Percentiles rank a stretch among this genome's conserved stretches.
phyloP scores from a whole-genome alignment of 495 filamentous ascomycete species.

The Paragyromitra xinjiangensis region DNA sequence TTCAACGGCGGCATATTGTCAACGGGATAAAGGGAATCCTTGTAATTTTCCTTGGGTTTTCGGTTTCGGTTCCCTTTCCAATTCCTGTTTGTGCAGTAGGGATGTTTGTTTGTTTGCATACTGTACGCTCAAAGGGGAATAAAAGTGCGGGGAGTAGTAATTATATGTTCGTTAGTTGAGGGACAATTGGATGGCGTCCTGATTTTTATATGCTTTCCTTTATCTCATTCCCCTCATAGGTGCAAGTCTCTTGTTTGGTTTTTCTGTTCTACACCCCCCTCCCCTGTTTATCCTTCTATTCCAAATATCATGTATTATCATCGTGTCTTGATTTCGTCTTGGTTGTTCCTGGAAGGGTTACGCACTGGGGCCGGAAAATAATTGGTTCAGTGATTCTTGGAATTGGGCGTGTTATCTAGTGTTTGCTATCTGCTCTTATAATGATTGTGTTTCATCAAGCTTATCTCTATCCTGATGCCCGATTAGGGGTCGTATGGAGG shows the following conservation, averaged over 20 bases:
- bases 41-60: slow-evolving; percentile 36
- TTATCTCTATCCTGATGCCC: not conserved
- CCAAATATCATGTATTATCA: slow-evolving; percentile 42
- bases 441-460: not conserved
- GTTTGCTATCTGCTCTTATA: not conserved
- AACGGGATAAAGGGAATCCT: slow-evolving; percentile 25
- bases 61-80: slow-evolving; percentile 16
- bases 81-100: slow-evolving; percentile 44
- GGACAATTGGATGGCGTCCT: slow-evolving; percentile 47
- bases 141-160: slow-evolving; percentile 47
- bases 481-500: not conserved
- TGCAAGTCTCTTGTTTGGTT: slow-evolving; percentile 13
- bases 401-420: not conserved
- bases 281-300: slow-evolving; percentile 14
- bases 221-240: slow-evolving; percentile 10
- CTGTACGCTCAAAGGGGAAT: slow-evolving; percentile 39
- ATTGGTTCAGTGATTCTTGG: slow-evolving; percentile 27
- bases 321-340: slow-evolving; percentile 8
- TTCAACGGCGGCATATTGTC: slow-evolving; percentile 22
- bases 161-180: slow-evolving; percentile 31
- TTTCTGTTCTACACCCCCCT: not conserved
- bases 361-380: slow-evolving; percentile 13
- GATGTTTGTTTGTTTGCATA: slow-evolving; percentile 38
- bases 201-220: slow-evolving; percentile 36
- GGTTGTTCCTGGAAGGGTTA: not conserved